Evolutionary conservation across 2,329 filamentous ascomycete genomes (phyloP), one percentile per base, ranked within the genome.

Genomic region (Scytalidium sp.): DNA sequence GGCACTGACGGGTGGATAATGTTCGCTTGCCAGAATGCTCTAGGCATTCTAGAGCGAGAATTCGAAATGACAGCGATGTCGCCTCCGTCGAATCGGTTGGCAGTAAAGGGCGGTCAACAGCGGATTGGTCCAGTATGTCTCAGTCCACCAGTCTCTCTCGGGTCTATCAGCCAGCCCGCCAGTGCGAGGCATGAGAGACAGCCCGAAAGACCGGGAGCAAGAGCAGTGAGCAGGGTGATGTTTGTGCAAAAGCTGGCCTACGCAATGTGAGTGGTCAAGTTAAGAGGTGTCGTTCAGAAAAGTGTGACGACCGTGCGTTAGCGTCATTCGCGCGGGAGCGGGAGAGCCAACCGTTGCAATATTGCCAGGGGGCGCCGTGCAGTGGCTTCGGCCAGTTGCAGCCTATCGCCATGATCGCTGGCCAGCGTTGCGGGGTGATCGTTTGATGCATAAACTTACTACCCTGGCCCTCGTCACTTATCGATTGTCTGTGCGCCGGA

Each of bases 41-140:
- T 6, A 5, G 32, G 32, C 17, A 36, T 15, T n/a, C 32, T n/a
- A n/a, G 13, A 10, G 32, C 32, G 13, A n/a, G 45, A 41, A 22
- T 39, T 47, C 27, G 46, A 50, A 40, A 52, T 48, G 52, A 50
- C 45, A 47, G 32, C 32, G 53, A 54, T 58, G 56, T 60, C 57
- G 45, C 45, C 20, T 49, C 52, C 51, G 36, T 53, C 59, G 55
- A 63, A 61, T 60, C 49, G 55, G 57, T 50, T 51, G 50, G 54
- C 56, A 43, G 44, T 43, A 62, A 56, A 51, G 41, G 52, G 59
- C 55, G 57, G 61, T 62, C 61, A 55, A 46, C 39, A 40, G 40
- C 27, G 57, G 64, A 68, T 67, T 68, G 66, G 64, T 51, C 59
- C 32, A 36, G 17, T 4, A 5, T 36, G 32, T 36, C 32, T 36